A percentile compares a stretch with the other conserved stretches of the same genome.
Conservation (phyloP, 1,139 yeast species). For the Protomyces gravidus region DNA sequence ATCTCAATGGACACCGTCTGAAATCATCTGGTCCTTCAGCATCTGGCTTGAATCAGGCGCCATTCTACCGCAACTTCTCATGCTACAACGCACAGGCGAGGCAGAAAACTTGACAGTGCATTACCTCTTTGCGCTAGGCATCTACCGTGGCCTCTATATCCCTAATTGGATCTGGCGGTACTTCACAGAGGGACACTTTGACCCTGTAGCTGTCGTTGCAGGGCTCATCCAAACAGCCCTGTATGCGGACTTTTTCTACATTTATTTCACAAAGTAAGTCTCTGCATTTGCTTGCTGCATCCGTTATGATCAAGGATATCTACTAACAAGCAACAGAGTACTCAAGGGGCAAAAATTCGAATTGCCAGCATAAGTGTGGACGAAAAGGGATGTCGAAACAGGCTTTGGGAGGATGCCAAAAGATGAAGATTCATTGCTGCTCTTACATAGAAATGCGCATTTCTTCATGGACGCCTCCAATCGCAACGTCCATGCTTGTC, state of each 20-base stretch:
- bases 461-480: too few relatives aligned
- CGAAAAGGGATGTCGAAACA: too few relatives aligned
- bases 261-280: slow-evolving; percentile 61
- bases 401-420: too few relatives aligned
- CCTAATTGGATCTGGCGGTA: slow-evolving; percentile 95
- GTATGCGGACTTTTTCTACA: slow-evolving; percentile 91
- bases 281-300: too few relatives aligned
- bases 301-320: too few relatives aligned
- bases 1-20: slow-evolving; percentile 49
- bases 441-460: too few relatives aligned
- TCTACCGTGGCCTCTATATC: slow-evolving; percentile 80
- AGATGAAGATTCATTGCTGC: too few relatives aligned
- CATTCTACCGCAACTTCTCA: slow-evolving; percentile 83
- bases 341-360: slow-evolving; percentile 76
- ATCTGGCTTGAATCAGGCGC: slow-evolving; percentile 88
- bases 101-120: slow-evolving; percentile 85
- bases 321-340: slow-evolving; percentile 44
- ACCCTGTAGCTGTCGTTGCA: slow-evolving; percentile 65
- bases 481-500: too few relatives aligned
- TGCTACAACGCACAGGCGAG: slow-evolving; percentile 84
- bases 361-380: slow-evolving; percentile 69
- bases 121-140: slow-evolving; percentile 87
- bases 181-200: slow-evolving; percentile 61
- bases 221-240: slow-evolving; percentile 81
- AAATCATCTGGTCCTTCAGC: slow-evolving; percentile 62